These are phyloP conservation scores for Malassezia sp. DNA, from an alignment of 1,284 basidiomycete species.

Conservation along the genomic window DNA sequence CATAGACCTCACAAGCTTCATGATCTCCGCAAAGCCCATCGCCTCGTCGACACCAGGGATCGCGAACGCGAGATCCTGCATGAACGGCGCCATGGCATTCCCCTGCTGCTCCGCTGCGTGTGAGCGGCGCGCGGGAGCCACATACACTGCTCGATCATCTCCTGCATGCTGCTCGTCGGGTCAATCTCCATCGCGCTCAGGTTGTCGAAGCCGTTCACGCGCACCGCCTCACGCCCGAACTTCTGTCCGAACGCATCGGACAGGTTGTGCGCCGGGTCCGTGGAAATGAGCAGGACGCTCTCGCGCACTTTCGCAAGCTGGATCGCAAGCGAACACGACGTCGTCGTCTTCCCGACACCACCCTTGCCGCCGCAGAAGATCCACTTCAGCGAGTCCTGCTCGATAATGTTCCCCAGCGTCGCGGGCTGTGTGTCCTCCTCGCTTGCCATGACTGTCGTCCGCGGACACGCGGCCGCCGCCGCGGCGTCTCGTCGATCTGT, in stretches of 20 bases:
- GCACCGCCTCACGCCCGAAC: slow-evolving; percentile 98
- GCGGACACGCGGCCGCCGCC: not conserved
- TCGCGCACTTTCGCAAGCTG: slow-evolving; percentile 41
- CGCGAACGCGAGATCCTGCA: slow-evolving; percentile 97
- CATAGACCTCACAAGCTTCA: slow-evolving; percentile 99
- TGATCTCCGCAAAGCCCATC: slow-evolving; percentile 99
- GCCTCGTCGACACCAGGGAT: slow-evolving; percentile 99
- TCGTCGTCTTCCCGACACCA: slow-evolving; percentile 46
- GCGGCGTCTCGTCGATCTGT: not conserved
- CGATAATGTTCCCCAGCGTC: slow-evolving; percentile 42
- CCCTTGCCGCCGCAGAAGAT: slow-evolving; percentile 47
- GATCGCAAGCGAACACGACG: slow-evolving; percentile 42
- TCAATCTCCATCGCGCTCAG: slow-evolving; percentile 99
- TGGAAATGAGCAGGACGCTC: slow-evolving; percentile 54
- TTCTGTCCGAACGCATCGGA: slow-evolving; percentile 98
- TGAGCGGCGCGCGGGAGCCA: slow-evolving; percentile 16
- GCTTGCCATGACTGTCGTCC: slow-evolving; percentile 14
- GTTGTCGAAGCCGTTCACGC: slow-evolving; percentile 95
- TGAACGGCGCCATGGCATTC: slow-evolving; percentile 89
- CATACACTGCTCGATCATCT: slow-evolving; percentile 95
- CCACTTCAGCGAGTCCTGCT: slow-evolving; percentile 45
- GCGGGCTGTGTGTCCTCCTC: slow-evolving; percentile 32
- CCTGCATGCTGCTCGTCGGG: slow-evolving; percentile 87
- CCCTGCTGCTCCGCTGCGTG: slow-evolving; percentile 63
- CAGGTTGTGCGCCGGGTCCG: slow-evolving; percentile 95